A percentile compares a stretch with the other conserved stretches of the same genome.
Evolutionary conservation across 495 filamentous ascomycete genomes (phyloP).

Genomic region (Trichoderma erinaceum): DNA sequence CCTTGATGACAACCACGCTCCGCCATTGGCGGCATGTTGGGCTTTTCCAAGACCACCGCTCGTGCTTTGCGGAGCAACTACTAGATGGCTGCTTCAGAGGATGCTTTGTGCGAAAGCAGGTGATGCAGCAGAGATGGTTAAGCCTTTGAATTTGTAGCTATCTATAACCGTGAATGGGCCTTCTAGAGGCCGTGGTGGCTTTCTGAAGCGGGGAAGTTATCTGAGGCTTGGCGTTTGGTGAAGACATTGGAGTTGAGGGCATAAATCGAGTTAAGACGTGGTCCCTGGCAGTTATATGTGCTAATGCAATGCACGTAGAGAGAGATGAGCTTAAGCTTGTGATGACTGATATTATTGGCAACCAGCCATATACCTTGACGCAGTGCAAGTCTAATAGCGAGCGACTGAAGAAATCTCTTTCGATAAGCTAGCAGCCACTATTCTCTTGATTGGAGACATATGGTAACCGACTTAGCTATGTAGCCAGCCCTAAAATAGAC

Average conservation of each 20-base stretch:
- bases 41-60: conserved; percentile 28
- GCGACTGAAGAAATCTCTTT: too few relatives aligned
- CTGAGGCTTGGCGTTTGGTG: conserved; percentile 30
- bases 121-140: conserved; percentile 32
- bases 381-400: too few relatives aligned
- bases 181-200: conserved; percentile 16
- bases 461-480: too few relatives aligned
- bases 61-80: conserved; percentile 26
- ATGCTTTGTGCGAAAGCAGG: conserved; percentile 25
- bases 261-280: conserved; percentile 28
- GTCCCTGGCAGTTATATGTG: conserved; percentile 23
- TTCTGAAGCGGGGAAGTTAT: conserved; percentile 24
- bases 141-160: conserved; percentile 28
- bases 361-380: too few relatives aligned
- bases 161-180: conserved; percentile 34
- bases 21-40: conserved; percentile 36
- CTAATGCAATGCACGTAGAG: conserved; percentile 44
- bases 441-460: too few relatives aligned
- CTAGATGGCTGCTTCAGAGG: conserved; percentile 27
- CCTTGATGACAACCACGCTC: conserved; percentile 32
- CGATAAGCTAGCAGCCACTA: too few relatives aligned
- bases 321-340: conserved; percentile 48
- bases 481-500: too few relatives aligned
- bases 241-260: conserved; percentile 29
- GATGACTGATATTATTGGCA: conserved; percentile 23